Evolutionary conservation across 345 rosid genomes (phyloP).

Genomic region (Camelina neglecta): DNA sequence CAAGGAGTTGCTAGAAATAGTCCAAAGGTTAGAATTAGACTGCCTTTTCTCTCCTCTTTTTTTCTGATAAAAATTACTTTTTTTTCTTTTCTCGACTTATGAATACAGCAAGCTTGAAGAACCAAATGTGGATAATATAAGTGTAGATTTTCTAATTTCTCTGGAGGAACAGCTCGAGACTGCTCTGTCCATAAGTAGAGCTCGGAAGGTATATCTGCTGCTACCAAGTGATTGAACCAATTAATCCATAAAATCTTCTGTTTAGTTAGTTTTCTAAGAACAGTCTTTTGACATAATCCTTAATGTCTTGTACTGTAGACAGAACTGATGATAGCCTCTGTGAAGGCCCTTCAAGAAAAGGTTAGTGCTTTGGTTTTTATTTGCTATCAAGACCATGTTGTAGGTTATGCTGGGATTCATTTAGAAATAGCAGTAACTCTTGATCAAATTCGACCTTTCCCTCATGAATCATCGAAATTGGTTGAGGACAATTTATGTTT

Average conservation of each 20-base stretch:
- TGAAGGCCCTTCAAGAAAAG: constrained; percentile 34
- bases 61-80: not conserved
- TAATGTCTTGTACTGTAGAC: constrained; percentile 22
- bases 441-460: not conserved
- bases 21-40: constrained; percentile 27
- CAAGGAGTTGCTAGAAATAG: constrained; percentile 34
- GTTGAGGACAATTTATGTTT: not conserved
- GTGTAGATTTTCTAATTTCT: constrained; percentile 22
- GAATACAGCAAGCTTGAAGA: constrained; percentile 36
- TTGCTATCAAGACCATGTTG: not conserved
- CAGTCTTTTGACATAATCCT: not conserved
- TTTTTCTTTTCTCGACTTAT: not conserved
- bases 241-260: not conserved
- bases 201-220: constrained; percentile 36
- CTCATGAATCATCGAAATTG: not conserved
- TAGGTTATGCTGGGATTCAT: not conserved
- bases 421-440: not conserved
- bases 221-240: not conserved
- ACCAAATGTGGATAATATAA: not conserved
- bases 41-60: not conserved
- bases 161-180: constrained; percentile 33
- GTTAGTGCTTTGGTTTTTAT: constrained; percentile 21
- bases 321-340: constrained; percentile 16
- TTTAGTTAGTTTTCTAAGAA: not conserved
- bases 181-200: constrained; percentile 38